Conservation (phyloP, 2,329 filamentous ascomycete species). For the Delphinella strobiligena region DNA sequence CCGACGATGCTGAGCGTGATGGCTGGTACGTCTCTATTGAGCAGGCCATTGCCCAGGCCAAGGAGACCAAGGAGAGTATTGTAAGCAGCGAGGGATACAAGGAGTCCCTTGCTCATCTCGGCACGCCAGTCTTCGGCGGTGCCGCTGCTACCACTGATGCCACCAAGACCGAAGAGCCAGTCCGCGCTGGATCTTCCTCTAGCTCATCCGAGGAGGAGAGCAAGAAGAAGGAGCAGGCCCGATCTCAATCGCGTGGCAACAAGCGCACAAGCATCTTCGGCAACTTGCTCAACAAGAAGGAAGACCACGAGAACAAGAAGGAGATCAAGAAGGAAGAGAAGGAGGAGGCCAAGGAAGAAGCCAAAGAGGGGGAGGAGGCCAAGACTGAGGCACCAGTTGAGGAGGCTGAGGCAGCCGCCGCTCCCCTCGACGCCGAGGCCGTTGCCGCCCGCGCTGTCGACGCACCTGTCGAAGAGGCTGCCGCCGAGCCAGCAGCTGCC, state of each 20-base stretch:
- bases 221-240: slow-evolving; percentile 37
- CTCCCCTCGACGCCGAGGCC: neutral
- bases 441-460: slow-evolving; percentile 9
- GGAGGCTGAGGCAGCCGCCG: slow-evolving; percentile 3
- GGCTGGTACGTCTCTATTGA: slow-evolving; percentile 83
- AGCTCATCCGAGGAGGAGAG: slow-evolving; percentile 31
- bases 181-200: slow-evolving; percentile 23
- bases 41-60: slow-evolving; percentile 72
- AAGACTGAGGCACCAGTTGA: slow-evolving; percentile 20
- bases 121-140: slow-evolving; percentile 17
- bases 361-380: slow-evolving; percentile 17
- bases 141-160: slow-evolving; percentile 21
- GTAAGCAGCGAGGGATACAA: slow-evolving; percentile 80
- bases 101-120: slow-evolving; percentile 60
- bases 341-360: slow-evolving; percentile 30
- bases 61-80: slow-evolving; percentile 62
- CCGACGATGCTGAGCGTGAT: slow-evolving; percentile 64
- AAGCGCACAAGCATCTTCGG: slow-evolving; percentile 49
- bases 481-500: slow-evolving; percentile 30
- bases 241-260: slow-evolving; percentile 42
- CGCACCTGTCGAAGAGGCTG: slow-evolving; percentile 31
- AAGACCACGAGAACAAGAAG: slow-evolving; percentile 32
- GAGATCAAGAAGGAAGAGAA: slow-evolving; percentile 27
- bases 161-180: slow-evolving; percentile 12
- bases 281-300: slow-evolving; percentile 49